Base-by-base conservation (phyloP, 129 eudicot genomes). In the Saposhnikovia divaricata region DNA sequence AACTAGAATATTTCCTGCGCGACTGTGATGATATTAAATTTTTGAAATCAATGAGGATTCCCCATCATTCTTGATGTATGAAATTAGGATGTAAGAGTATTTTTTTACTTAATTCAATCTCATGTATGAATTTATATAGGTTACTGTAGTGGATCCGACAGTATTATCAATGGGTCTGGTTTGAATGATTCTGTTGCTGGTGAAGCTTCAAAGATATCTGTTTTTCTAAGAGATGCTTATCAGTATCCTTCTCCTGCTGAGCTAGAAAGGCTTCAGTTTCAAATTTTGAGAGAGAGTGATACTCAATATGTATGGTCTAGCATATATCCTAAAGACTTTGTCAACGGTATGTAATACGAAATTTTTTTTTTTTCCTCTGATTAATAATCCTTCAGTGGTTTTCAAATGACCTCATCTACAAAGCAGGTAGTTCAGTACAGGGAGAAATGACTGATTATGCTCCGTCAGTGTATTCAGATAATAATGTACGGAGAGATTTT, bases 151-250 rank as follows among this genome's bases (percentile, higher is more conserved):
- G 97, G 90, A 74, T 11, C 42, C 16, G 80, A 83, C 18, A 92
- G 97, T 81, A 69, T 89, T 15, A 82, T 92, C 45, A 88, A 89
- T 80, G 99, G 99, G 81, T 83, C 95, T 78, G 98, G 99, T 79
- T 82, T 96, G 77, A 78, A 86, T 69, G 27, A 77, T 47, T 89
- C 98, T 21, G 74, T 83, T 75, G 97, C 93, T 53, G 99, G 99
- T 14, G 84, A 87, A 42, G 74, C 57, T 79, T 85, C 91, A 28
- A 84, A 80, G 59, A 89, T 96, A 69, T 63, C 80, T 10, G 86
- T 96, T 59, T 85, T 80, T 47, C 76, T 96, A 81, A 89, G 78
- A 75, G 99, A 92, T 87, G 87, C 87, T 73, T 91, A 92, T 80
- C 83, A 86, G 37, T 92, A 90, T 89, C 98, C 98, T 79, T 83